Evolutionary conservation across 305 asterid species (phyloP).

Genomic region (Rubia balearica): DNA sequence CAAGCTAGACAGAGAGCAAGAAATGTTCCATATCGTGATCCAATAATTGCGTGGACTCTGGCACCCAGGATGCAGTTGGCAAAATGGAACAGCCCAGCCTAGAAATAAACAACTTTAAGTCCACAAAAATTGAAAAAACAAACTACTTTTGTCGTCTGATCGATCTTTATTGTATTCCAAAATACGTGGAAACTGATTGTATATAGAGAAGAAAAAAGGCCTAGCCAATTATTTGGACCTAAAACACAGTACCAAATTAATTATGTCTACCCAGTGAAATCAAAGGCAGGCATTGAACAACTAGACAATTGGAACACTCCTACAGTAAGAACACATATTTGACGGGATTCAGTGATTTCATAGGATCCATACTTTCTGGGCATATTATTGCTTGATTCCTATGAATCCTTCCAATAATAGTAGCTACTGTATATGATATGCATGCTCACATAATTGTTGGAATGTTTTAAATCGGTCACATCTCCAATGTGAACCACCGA

Average conservation of each 20-base stretch:
- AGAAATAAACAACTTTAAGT: not conserved
- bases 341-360: not conserved
- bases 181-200: not conserved
- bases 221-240: not conserved
- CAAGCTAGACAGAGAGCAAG: too few species aligned
- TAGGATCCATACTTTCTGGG: not conserved
- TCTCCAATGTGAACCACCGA: not conserved
- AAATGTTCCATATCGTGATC: not conserved
- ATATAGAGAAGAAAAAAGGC: not conserved
- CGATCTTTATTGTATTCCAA: not conserved
- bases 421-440: not conserved
- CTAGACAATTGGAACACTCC: not conserved
- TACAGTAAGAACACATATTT: not conserved
- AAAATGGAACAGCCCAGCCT: not conserved
- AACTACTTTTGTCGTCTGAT: not conserved
- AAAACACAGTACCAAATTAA: not conserved
- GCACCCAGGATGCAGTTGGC: not conserved
- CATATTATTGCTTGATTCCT: not conserved
- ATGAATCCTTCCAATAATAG: not conserved
- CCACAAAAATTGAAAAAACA: not conserved
- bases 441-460: not conserved
- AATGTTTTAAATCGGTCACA: not conserved
- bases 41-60: not conserved
- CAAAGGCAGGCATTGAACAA: not conserved
- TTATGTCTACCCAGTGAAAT: not conserved